Evolutionary conservation across 352 stramenopile genomes (phyloP), one percentile per base, ranked within the genome.

Genomic region (Phytophthora aleatoria): DNA sequence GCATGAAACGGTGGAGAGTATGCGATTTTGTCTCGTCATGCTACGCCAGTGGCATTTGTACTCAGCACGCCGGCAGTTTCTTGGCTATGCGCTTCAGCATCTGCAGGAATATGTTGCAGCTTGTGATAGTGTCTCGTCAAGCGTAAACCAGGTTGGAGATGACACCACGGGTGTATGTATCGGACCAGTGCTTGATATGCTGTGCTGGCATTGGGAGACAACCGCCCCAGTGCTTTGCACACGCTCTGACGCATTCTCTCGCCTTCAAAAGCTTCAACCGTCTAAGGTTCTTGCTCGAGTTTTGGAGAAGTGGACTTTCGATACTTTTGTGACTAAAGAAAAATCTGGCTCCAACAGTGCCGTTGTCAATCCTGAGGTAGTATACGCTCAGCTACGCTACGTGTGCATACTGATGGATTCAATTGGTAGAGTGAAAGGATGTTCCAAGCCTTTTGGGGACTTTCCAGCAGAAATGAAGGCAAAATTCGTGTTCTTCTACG

Each of bases 151-250:
- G 31, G 28, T 38, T 38, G 43, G 12, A 11, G 48, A 47, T 47
- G 35, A 43, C 3, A 24, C 5, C 2, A 26, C 8, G 16, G 36
- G 44, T 52, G 47, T 36, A 43, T 28, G 53, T 38, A 39, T 41
- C 20, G 1, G 20, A 39, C 62, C 30, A 33, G 55, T 43, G 7
- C 5, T 80, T 5, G 59, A 75, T 20, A 71, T 81, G 57, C 13
- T 90, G 1, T 70, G 62, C n/a, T 93, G 85, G 85, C 82, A 93
- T 49, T 93, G 82, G 85, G 78, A 73, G 12, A 57, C 71, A 27
- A 71, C 66, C 1, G 73, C 60, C 8, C 52, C 79, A 61, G 64
- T 87, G 41, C 24, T 91, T 55, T 90, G 82, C 57, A 68, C 75
- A 3, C 77, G 85, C 13, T 82, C 71, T 42, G 61, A 76, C 8